Percentiles rank a stretch among this genome's conserved stretches.
Conservation (phyloP, 2,329 filamentous ascomycete species). For the Tolypocladium guangdongense region DNA sequence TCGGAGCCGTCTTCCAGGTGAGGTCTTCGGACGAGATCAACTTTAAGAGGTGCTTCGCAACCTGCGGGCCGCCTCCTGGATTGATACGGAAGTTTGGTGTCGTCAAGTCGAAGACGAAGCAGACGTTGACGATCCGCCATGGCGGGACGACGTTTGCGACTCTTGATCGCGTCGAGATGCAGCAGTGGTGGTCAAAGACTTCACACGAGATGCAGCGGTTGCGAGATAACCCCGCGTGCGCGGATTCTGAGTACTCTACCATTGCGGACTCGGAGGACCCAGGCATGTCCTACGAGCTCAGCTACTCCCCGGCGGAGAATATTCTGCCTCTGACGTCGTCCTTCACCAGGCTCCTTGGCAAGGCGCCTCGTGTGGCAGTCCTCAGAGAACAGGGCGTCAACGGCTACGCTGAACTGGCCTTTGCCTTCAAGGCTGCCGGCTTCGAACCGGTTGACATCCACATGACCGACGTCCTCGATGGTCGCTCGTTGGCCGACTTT, state of each 20-base stretch:
- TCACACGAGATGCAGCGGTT: constrained; percentile 86
- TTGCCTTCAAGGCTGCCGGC: constrained; percentile 82
- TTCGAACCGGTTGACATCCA: constrained; percentile 90
- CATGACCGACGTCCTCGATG: constrained; percentile 85
- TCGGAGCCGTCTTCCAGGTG: constrained; percentile 93
- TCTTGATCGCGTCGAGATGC: constrained; percentile 60
- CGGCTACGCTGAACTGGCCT: constrained; percentile 94
- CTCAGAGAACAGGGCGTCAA: constrained; percentile 94
- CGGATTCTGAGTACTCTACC: constrained; percentile 69
- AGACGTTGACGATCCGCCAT: constrained; percentile 67
- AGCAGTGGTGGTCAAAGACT: constrained; percentile 80
- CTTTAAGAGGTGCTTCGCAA: constrained; percentile 85
- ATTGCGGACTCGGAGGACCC: constrained; percentile 68
- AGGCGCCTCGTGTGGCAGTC: constrained; percentile 70
- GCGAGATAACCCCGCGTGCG: constrained; percentile 78
- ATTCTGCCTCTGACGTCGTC: constrained; percentile 49
- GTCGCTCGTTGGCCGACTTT: constrained; percentile 71
- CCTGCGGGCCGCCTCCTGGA: constrained; percentile 71
- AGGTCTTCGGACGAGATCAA: constrained; percentile 71
- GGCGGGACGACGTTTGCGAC: constrained; percentile 57
- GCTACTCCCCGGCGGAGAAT: constrained; percentile 67
- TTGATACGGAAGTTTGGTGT: constrained; percentile 77
- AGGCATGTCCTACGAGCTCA: constrained; percentile 75
- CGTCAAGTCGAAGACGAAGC: constrained; percentile 57
- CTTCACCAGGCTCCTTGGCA: constrained; percentile 41